Percentiles rank a stretch among this genome's conserved stretches.
These are phyloP conservation scores for Knoxdaviesia capensis DNA, from an alignment of 2,329 filamentous ascomycete species.

Conservation along the genomic window DNA sequence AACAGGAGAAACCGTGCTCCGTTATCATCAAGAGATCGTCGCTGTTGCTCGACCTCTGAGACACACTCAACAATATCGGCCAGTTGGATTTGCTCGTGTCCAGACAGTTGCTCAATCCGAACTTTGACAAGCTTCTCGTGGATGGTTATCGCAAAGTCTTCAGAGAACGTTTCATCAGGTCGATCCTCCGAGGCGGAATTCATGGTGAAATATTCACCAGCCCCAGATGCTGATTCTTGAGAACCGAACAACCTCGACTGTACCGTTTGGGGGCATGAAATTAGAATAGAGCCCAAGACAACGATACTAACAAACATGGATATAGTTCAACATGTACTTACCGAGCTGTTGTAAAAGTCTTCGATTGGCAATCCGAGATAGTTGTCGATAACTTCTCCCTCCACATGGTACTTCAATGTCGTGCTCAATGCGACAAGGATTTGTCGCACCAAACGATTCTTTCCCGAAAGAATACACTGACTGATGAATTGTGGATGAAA, in stretches of 20 bases:
- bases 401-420: conserved; percentile 62
- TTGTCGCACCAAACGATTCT: conserved; percentile 47
- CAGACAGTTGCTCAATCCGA: conserved; percentile 60
- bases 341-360: conserved; percentile 29
- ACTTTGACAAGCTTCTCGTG: conserved; percentile 59
- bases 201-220: no score
- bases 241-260: no score
- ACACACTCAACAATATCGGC: conserved; percentile 72
- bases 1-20: conserved; percentile 75
- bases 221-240: no score
- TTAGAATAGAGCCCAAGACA: no score
- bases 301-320: no score
- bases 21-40: conserved; percentile 78
- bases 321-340: conserved; percentile 8
- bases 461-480: conserved; percentile 70
- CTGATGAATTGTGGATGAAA: conserved; percentile 86
- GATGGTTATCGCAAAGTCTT: conserved; percentile 47
- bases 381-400: conserved; percentile 63
- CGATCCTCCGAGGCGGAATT: no score
- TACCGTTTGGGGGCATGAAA: no score
- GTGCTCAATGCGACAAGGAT: conserved; percentile 55
- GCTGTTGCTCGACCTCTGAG: conserved; percentile 66
- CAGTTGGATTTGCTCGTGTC: conserved; percentile 69
- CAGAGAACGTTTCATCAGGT: conserved; percentile 41
- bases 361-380: conserved; percentile 47